Evolutionary conservation across 805 yeast species (phyloP).

Genomic region (Yarrowia yakushimensis): DNA sequence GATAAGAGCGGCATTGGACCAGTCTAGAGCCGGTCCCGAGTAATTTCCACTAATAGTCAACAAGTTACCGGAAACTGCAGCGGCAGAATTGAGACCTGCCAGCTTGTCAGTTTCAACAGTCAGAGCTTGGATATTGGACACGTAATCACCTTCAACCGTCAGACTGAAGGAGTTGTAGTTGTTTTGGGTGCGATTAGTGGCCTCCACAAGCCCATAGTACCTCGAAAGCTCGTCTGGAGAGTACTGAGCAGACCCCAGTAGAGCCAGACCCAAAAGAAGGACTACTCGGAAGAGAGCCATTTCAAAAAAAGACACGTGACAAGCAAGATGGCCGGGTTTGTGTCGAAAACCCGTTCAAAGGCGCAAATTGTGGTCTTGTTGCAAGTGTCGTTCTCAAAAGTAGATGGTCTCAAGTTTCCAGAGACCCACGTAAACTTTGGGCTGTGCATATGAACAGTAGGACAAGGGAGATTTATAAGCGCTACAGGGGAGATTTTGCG

Average conservation of each 20-base stretch:
- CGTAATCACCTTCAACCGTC: background rate
- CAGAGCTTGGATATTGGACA: constrained; percentile 15
- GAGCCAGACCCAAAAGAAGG: background rate
- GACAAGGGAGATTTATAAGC: too few relatives aligned
- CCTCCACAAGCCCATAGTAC: constrained; percentile 8
- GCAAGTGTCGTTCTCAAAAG: too few relatives aligned
- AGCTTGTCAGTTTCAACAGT: constrained; percentile 20
- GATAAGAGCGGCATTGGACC: constrained; percentile 30
- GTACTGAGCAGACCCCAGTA: background rate
- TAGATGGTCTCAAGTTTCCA: too few relatives aligned
- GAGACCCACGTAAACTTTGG: constrained; percentile 22
- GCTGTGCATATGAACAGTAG: constrained; percentile 1
- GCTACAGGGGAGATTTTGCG: too few relatives aligned
- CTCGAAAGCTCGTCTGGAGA: constrained; percentile 3
- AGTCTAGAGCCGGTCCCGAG: constrained; percentile 21
- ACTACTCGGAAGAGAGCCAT: background rate
- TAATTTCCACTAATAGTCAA: background rate
- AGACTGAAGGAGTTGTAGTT: constrained; percentile 15
- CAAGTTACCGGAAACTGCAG: constrained; percentile 5
- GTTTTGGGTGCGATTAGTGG: constrained; percentile 13
- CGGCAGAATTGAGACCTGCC: constrained; percentile 13
- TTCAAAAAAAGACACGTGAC: too few relatives aligned
- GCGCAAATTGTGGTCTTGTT: too few relatives aligned
- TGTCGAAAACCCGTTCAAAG: too few relatives aligned
- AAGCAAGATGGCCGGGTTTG: too few relatives aligned